phyloP scores from a whole-genome alignment of 2,329 filamentous ascomycete genomes.

The Cordyceps javanica region DNA sequence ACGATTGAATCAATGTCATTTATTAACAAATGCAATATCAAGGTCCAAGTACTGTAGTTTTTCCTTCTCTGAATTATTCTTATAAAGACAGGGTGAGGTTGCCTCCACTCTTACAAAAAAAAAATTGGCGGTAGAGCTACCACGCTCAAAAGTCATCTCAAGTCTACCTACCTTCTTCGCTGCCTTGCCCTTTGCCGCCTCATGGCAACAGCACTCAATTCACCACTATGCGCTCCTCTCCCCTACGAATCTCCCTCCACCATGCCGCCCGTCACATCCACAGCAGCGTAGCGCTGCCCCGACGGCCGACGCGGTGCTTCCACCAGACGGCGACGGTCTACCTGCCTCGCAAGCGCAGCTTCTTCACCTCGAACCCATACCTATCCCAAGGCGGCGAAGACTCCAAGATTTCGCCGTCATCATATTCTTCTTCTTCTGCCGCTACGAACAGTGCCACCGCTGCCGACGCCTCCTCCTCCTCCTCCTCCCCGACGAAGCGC shows the following conservation, averaged over 20 bases:
- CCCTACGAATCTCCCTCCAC: slow-evolving; percentile 28
- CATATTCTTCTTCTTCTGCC: slow-evolving; percentile 24
- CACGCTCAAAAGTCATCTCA: no score
- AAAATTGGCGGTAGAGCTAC: no score
- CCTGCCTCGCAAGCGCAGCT: slow-evolving; percentile 51
- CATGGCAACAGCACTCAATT: not conserved
- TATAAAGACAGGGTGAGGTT: no score
- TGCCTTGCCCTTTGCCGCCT: not conserved
- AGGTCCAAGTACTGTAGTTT: no score
- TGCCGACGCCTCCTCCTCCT: slow-evolving; percentile 32
- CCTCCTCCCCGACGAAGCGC: slow-evolving; percentile 31
- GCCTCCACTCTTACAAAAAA: no score
- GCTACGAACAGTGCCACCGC: no score
- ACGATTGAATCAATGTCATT: no score
- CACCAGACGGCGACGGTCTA: slow-evolving; percentile 38
- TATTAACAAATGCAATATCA: no score
- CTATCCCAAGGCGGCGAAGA: slow-evolving; percentile 37
- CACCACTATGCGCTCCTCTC: slow-evolving; percentile 27
- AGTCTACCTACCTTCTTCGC: not conserved
- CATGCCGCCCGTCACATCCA: slow-evolving; percentile 25
- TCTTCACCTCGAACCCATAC: slow-evolving; percentile 60
- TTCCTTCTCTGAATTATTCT: no score
- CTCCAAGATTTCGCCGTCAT: slow-evolving; percentile 12
- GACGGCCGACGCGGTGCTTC: slow-evolving; percentile 30
- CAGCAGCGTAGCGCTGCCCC: slow-evolving; percentile 18